These are phyloP conservation scores for Termitomyces sp. DNA, from an alignment of 768 basidiomycete genomes.

Conservation along the genomic window DNA sequence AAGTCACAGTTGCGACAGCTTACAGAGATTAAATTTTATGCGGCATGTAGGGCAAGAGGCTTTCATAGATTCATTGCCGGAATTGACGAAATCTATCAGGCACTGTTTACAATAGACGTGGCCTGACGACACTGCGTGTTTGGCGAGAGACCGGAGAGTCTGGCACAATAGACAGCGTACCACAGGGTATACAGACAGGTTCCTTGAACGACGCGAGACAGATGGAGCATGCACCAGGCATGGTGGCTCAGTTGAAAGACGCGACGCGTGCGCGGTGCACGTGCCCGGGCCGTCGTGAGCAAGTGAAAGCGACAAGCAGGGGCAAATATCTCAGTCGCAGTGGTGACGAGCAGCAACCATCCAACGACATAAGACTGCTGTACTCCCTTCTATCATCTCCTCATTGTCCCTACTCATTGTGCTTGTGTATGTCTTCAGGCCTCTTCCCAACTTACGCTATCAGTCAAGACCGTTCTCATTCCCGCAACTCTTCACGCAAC, in stretches of 20 bases:
- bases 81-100: slow-evolving; percentile 37
- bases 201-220: slow-evolving; percentile 47
- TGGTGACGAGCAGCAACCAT: not conserved
- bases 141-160: not conserved
- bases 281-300: not conserved
- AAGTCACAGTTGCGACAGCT: slow-evolving; percentile 4
- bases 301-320: not conserved
- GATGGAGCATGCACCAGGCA: slow-evolving; percentile 43
- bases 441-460: slow-evolving; percentile 26
- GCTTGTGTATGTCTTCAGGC: slow-evolving; percentile 28
- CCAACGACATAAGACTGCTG: not conserved
- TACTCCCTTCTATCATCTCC: not conserved
- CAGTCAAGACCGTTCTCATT: slow-evolving; percentile 29
- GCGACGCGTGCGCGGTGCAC: not conserved
- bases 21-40: slow-evolving; percentile 47
- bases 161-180: slow-evolving; percentile 27
- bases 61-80: slow-evolving; percentile 24
- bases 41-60: slow-evolving; percentile 60
- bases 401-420: slow-evolving; percentile 10
- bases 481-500: slow-evolving; percentile 37
- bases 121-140: slow-evolving; percentile 30
- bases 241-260: not conserved
- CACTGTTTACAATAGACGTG: slow-evolving; percentile 62
- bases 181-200: slow-evolving; percentile 59
- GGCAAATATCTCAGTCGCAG: not conserved